These are phyloP conservation scores for Gossypium australe DNA, from an alignment of 345 rosid genomes.

Conservation along the genomic window DNA sequence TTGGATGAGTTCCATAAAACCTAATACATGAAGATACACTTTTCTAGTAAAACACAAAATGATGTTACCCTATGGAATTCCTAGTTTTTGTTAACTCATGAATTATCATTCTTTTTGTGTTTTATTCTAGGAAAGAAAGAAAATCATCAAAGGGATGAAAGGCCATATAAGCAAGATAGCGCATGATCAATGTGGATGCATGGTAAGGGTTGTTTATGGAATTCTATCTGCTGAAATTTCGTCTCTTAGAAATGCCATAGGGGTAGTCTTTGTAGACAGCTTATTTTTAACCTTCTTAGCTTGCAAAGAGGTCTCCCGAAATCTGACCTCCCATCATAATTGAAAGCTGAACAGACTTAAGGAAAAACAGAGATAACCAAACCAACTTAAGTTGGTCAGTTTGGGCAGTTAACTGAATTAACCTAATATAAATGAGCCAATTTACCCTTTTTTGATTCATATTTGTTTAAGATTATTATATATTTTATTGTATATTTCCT, in stretches of 20 bases:
- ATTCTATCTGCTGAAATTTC: slow-evolving; percentile 4
- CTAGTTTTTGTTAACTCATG: not conserved
- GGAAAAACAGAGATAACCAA: not conserved
- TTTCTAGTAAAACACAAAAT: not conserved
- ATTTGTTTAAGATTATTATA: not conserved
- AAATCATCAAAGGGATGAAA: slow-evolving; percentile 83
- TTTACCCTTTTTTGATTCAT: not conserved
- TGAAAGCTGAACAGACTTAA: not conserved
- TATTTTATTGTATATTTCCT: not conserved
- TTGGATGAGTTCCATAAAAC: not conserved
- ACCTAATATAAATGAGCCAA: not conserved
- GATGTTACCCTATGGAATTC: not conserved
- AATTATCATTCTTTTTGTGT: slow-evolving; percentile 1
- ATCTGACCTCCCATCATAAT: not conserved
- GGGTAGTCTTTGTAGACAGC: not conserved
- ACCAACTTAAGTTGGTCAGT: not conserved
- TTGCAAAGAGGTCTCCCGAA: not conserved
- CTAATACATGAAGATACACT: not conserved
- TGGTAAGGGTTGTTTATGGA: slow-evolving; percentile 45
- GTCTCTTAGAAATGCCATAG: not conserved
- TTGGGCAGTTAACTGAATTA: not conserved
- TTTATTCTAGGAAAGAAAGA: slow-evolving; percentile 78
- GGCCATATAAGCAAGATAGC: slow-evolving; percentile 58
- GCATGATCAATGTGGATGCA: slow-evolving; percentile 64
- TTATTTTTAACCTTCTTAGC: not conserved